Percentiles rank a stretch among this genome's conserved stretches.
phyloP scores from a whole-genome alignment of 305 asterid species.

The Rubia tinctorum region DNA sequence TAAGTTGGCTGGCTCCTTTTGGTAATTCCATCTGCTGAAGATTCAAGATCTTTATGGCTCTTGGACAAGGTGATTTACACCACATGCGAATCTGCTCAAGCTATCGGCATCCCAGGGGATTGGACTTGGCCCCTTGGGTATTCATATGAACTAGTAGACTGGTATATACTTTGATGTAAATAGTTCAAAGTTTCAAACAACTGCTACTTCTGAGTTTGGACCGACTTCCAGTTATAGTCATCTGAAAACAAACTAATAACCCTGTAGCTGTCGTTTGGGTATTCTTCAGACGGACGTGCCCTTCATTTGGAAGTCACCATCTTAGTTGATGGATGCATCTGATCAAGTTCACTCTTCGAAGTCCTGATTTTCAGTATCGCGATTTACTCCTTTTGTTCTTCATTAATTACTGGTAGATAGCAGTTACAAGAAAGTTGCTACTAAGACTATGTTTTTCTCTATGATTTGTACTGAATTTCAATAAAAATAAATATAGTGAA shows the following conservation, averaged over 20 bases:
- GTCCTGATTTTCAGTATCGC: background rate
- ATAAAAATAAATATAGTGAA: too few relatives aligned
- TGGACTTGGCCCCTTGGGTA: background rate
- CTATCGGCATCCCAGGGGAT: background rate
- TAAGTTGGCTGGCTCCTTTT: background rate
- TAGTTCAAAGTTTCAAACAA: too few relatives aligned
- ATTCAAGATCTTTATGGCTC: background rate
- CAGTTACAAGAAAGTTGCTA: background rate
- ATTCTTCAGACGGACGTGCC: background rate
- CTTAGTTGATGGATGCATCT: background rate
- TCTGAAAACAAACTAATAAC: background rate
- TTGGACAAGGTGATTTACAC: constrained; percentile 3
- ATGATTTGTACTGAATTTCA: too few relatives aligned
- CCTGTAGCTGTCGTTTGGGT: background rate
- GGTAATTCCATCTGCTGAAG: background rate
- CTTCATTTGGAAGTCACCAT: background rate
- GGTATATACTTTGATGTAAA: background rate
- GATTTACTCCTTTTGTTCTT: background rate
- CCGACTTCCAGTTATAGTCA: background rate
- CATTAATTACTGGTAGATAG: background rate
- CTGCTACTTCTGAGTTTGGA: background rate
- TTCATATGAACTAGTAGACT: background rate
- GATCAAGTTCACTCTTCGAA: background rate
- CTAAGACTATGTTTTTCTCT: background rate
- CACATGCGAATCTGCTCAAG: background rate